A percentile compares a stretch with the other conserved stretches of the same genome.
These are phyloP conservation scores for Diaporthe capsici DNA, from an alignment of 2,329 filamentous ascomycete species.

Conservation along the genomic window DNA sequence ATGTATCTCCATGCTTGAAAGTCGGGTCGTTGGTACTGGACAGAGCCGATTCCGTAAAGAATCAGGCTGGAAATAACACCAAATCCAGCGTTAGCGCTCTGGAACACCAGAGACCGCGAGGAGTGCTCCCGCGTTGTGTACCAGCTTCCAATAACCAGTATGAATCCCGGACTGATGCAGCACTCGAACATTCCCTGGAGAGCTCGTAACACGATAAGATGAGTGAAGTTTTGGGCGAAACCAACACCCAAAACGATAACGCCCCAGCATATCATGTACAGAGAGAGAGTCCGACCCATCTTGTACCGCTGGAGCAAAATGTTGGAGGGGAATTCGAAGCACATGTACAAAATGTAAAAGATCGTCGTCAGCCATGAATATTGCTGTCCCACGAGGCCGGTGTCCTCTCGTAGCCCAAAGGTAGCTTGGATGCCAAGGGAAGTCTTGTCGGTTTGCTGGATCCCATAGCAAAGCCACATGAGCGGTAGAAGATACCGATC, in stretches of 20 bases:
- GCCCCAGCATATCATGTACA: slow-evolving; percentile 50
- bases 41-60: slow-evolving; percentile 54
- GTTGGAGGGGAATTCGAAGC: slow-evolving; percentile 52
- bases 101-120: slow-evolving; percentile 53
- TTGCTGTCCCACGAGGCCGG: slow-evolving; percentile 47
- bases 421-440: slow-evolving; percentile 56
- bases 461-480: slow-evolving; percentile 64
- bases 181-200: slow-evolving; percentile 56
- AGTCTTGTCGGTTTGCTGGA: slow-evolving; percentile 64
- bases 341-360: slow-evolving; percentile 53
- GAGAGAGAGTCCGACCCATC: slow-evolving; percentile 46
- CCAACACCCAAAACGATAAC: slow-evolving; percentile 55
- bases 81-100: slow-evolving; percentile 56
- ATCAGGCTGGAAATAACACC: slow-evolving; percentile 53
- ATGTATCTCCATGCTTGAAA: slow-evolving; percentile 56
- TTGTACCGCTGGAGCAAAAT: slow-evolving; percentile 48
- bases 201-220: slow-evolving; percentile 53
- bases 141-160: slow-evolving; percentile 54
- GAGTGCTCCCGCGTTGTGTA: slow-evolving; percentile 56
- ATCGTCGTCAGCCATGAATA: slow-evolving; percentile 51
- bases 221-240: slow-evolving; percentile 55
- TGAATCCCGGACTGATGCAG: slow-evolving; percentile 56
- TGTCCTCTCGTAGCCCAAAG: slow-evolving; percentile 53
- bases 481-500: slow-evolving; percentile 61
- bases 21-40: slow-evolving; percentile 47